Evolutionary conservation across 192 early-diverging fungal genomes (phyloP), one percentile per base, ranked within the genome.

Genomic region (Lunasporangiospora selenospora): DNA sequence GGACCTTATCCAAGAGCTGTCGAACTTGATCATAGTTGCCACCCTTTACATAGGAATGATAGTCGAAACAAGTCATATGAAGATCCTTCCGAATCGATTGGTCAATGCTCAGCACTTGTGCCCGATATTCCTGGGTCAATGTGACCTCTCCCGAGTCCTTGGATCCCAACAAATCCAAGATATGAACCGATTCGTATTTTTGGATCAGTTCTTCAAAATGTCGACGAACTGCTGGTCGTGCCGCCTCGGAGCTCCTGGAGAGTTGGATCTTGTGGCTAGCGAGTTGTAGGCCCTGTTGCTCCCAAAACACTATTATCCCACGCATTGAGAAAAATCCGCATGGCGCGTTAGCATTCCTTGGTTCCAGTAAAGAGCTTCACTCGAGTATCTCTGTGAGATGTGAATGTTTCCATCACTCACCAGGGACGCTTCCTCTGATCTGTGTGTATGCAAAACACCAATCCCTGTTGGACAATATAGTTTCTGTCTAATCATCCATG

Each of bases 401-500:
- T 23, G 7, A n/a, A 39, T 3, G n/a, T n/a, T 23, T 24, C n/a
- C 18, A 33, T 24, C 9, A 51, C 46, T 40, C 76, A 85, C 83
- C 77, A 56, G 91, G 90, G 12, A 93, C 88, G 56, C 91, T 93
- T 60, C 95, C 95, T 32, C 95, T 84, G 13, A 98, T 78, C 70
- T 95, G 92, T 3, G 92, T 87, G 62, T 90, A 94, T 11, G 92
- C 85, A 46, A 91, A 89, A 21, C 79, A 84, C 41, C 66, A 75
- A n/a, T 49, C 66, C 1, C 67, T 57, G 6, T 84, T 83, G 47
- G 84, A 80, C 26, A 95, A 67, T 10, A 96, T 81, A 19, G 94
- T 84, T 77, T 99, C 97, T 1, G 95, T 94, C 86, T 90, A 61
- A 7, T n/a, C n/a, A n/a, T n/a, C n/a, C n/a, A n/a, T n/a, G n/a